These are phyloP conservation scores for Heracleum sosnowskyi DNA, from an alignment of 129 eudicot species.

Conservation along the genomic window DNA sequence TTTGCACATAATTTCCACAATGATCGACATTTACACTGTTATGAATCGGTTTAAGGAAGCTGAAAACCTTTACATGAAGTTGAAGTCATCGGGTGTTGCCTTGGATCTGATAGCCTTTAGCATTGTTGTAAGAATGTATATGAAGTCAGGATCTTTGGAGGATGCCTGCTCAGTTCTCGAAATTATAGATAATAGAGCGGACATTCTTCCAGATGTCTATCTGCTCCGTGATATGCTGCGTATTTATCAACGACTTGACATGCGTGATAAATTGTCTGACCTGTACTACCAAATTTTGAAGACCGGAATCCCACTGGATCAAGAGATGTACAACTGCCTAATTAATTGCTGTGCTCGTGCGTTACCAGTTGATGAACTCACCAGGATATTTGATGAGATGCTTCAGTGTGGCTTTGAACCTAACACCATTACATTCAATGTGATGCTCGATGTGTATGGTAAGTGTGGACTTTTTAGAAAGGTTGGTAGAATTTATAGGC, in stretches of 20 bases:
- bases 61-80: conserved; percentile 41
- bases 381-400: conserved; percentile 86
- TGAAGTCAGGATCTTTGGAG: conserved; percentile 54
- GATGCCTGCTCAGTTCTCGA: conserved; percentile 69
- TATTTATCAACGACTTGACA: conserved; percentile 65
- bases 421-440: conserved; percentile 58
- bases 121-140: conserved; percentile 71
- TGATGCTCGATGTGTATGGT: conserved; percentile 77
- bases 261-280: conserved; percentile 55
- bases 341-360: conserved; percentile 96
- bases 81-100: conserved; percentile 43
- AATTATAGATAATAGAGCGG: conserved; percentile 48
- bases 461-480: conserved; percentile 59
- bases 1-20: conserved; percentile 71
- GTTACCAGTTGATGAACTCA: conserved; percentile 81
- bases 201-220: conserved; percentile 69
- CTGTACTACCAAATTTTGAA: conserved; percentile 73
- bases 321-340: conserved; percentile 87
- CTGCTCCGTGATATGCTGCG: conserved; percentile 84
- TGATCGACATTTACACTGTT: conserved; percentile 77
- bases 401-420: conserved; percentile 60
- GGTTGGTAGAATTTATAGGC: conserved; percentile 63
- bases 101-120: conserved; percentile 79
- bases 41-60: conserved; percentile 57
- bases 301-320: conserved; percentile 64